Conservation (phyloP, 768 basidiomycete species). For the Mrakia hoshinonis region DNA sequence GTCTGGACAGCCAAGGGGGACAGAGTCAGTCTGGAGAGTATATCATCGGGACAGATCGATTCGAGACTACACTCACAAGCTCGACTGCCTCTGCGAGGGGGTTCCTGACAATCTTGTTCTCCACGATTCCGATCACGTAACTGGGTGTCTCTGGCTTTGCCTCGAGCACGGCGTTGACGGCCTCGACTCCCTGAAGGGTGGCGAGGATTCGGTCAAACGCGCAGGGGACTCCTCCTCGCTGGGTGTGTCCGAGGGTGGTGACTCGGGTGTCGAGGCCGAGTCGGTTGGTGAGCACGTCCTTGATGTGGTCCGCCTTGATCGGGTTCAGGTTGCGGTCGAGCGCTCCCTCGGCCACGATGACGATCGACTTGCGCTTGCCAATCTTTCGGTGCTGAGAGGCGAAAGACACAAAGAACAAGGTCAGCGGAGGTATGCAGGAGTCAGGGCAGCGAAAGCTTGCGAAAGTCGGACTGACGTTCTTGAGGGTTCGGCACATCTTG, state of each 20-base stretch:
- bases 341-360: conserved; percentile 96
- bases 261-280: conserved; percentile 91
- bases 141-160: conserved; percentile 83
- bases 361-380: conserved; percentile 96
- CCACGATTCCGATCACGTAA: conserved; percentile 91
- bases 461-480: conserved; percentile 51
- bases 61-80: conserved; percentile 49
- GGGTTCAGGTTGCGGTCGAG: conserved; percentile 77
- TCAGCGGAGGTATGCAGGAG: neutral
- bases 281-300: conserved; percentile 72
- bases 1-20: conserved; percentile 60
- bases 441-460: neutral
- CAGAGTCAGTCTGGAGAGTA: neutral
- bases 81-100: conserved; percentile 88
- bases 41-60: neutral
- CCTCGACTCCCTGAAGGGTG: conserved; percentile 90
- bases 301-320: conserved; percentile 86
- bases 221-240: conserved; percentile 87
- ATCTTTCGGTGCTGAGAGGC: conserved; percentile 65
- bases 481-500: conserved; percentile 77
- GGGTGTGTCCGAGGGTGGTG: conserved; percentile 92
- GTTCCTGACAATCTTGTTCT: conserved; percentile 89
- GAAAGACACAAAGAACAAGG: neutral
- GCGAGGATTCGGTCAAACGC: conserved; percentile 89
- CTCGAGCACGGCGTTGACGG: conserved; percentile 76